A percentile compares a stretch with the other conserved stretches of the same genome.
These are phyloP conservation scores for Neopestalotiopsis clavispora DNA, from an alignment of 2,329 filamentous ascomycete genomes.

Conservation along the genomic window DNA sequence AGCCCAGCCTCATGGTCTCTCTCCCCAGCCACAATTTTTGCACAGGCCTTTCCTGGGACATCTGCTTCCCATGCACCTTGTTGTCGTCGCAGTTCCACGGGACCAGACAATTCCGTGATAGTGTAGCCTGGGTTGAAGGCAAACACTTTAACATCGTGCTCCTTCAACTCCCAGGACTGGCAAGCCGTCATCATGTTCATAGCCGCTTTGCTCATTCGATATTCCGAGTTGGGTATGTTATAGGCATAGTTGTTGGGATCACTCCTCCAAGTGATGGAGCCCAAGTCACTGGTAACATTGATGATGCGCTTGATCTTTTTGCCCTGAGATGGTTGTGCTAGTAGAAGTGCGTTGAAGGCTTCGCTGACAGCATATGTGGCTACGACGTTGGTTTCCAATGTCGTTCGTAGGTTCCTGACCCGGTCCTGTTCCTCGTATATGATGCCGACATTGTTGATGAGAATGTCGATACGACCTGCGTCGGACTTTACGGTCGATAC, in stretches of 20 bases:
- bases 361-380: constrained; percentile 23
- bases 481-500: constrained; percentile 20
- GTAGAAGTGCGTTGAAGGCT: constrained; percentile 23
- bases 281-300: constrained; percentile 25
- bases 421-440: constrained; percentile 19
- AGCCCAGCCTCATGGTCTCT: constrained; percentile 7
- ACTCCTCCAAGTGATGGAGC: constrained; percentile 22
- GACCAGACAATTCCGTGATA: constrained; percentile 23
- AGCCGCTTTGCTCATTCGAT: constrained; percentile 27
- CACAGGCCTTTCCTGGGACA: constrained; percentile 4
- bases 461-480: constrained; percentile 25
- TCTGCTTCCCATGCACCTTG: constrained; percentile 12
- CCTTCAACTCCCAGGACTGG: constrained; percentile 24
- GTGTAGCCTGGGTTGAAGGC: constrained; percentile 26
- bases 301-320: constrained; percentile 26
- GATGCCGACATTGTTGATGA: constrained; percentile 28
- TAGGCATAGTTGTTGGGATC: constrained; percentile 20
- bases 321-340: constrained; percentile 17
- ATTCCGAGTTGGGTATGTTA: constrained; percentile 17
- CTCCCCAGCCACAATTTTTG: constrained; percentile 5
- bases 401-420: constrained; percentile 20
- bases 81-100: constrained; percentile 10
- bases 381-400: constrained; percentile 27
- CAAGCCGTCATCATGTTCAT: constrained; percentile 28
- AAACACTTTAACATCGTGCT: constrained; percentile 23